Base-by-base conservation (phyloP, 805 yeast species). In the Maudiozyma saulgeensis region DNA sequence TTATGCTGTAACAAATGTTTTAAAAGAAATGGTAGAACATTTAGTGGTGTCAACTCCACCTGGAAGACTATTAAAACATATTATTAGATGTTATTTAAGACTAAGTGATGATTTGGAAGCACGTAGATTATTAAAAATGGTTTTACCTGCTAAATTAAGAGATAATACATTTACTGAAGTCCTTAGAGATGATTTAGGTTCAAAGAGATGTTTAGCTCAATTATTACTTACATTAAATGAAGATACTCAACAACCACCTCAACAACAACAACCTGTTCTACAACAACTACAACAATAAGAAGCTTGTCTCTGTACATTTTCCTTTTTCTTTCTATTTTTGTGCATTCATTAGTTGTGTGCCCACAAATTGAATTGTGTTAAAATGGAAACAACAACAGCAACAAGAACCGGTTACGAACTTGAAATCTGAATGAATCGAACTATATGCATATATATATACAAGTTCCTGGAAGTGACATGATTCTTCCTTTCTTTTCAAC, bases 21-120 rank as follows among this genome's bases (percentile, higher is more conserved):
- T 91, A 53, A 79, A 86, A 39, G 79, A 70, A 44, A 93, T 93
- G 95, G 90, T 93, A 44, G 87, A 84, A 48, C 96, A 91, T 68
- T 71, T 91, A 52, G 80, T 82, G 2, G 77, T 78, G 45, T 76
- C 80, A 55, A 59, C 65, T 5, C 87, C 84, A 50, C 84, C 96
- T 0, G 89, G 91, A 0, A 77, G 98, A 57, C 72, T 91, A 46
- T 73, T 91, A 52, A 90, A 91, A 64, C 98, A 93, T 63, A 96
- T 91, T 34, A 93, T 91, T 28, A 78, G 97, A 64, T 91, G 99
- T 65, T 91, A 91, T 63, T 73, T 91, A 69, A 78, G 99, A 55
- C 74, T 91, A 44, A 81, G 93, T 43, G 99, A 91, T 63, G 90
- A 91, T 59, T 73, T 81, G 35, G 95, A 95, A 54, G 97, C 98